Percentiles rank a stretch among this genome's conserved stretches.
phyloP scores from a whole-genome alignment of 768 basidiomycete species.

The Hortiboletus campestris region DNA sequence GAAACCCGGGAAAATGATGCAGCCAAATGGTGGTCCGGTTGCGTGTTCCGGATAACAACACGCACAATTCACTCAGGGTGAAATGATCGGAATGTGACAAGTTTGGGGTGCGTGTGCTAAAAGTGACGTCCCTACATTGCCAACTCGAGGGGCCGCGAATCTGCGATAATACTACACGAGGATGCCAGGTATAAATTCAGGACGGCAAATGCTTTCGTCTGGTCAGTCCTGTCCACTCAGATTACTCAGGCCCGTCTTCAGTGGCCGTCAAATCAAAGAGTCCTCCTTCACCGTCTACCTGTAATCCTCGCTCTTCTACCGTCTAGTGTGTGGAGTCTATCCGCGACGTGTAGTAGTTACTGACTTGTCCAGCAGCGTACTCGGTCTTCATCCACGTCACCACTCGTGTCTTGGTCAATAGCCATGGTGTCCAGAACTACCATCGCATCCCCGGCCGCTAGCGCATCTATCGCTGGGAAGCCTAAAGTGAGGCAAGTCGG shows the following conservation, averaged over 20 bases:
- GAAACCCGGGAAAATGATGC: not conserved
- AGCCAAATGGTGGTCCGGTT: not conserved
- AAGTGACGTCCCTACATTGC: too few species aligned
- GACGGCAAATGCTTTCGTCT: not conserved
- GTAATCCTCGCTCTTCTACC: not conserved
- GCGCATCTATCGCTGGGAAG: not conserved
- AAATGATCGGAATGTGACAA: too few species aligned
- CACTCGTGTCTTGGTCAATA: not conserved
- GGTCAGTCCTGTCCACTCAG: not conserved
- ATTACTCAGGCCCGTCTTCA: not conserved
- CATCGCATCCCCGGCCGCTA: not conserved
- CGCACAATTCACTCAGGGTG: not conserved
- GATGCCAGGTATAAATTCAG: slow-evolving; percentile 16
- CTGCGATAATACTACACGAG: not conserved
- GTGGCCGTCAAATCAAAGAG: not conserved
- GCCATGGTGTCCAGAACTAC: not conserved
- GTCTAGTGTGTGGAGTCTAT: slow-evolving; percentile 2
- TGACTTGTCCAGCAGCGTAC: slow-evolving; percentile 1
- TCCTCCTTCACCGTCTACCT: not conserved
- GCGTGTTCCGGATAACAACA: not conserved
- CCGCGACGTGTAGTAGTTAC: not conserved
- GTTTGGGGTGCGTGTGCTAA: too few species aligned
- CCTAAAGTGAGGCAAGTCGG: slow-evolving; percentile 13
- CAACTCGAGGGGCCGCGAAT: not conserved
- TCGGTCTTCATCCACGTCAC: too few species aligned